Evolutionary conservation across 495 filamentous ascomycete genomes (phyloP), one percentile per base, ranked within the genome.

Genomic region (Annulohypoxylon maeteangense): DNA sequence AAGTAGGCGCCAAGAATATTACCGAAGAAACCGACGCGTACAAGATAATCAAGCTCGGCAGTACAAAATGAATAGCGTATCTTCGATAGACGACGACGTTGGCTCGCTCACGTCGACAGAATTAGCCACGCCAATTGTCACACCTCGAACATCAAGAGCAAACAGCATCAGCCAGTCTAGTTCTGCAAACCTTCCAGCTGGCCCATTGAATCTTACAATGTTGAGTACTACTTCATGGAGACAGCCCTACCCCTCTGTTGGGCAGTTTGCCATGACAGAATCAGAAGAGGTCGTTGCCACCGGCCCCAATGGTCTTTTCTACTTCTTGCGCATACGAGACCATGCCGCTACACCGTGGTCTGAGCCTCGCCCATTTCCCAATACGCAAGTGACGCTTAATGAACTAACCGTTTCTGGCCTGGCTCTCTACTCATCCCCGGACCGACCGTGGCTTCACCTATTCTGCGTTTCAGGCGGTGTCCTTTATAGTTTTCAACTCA

Each of bases 141-240:
- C 68, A 42, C 70, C 70, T 38, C 36, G 48, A 50, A 66, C 61
- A 48, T 66, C 70, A 53, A 54, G 36, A 56, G 63, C 65, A 42
- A 65, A 16, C 56, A 59, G 65, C 32, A 65, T 55, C 54, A 51
- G 55, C 38, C 50, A 34, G 12, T 32, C 53, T 38, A 31, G 44
- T 68, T 51, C 50, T 66, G 60, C 25, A 57, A 58, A 64, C 66
- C 32, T 62, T 8, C 65, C 50, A 31, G 47, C 44, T 31, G 71
- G 57, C 29, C 58, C 62, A 25, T 45, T 70, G 27, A 42, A 56
- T 20, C 44, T 70, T 32, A 67, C 66, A 40, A 4, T 32, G 10
- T 34, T 70, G 71, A 70, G 71, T 63, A 44, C 66, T 44, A 68
- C 45, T 22, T 66, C 62, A 16, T 74, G 71, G 71, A 56, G 57